phyloP scores from a whole-genome alignment of 495 filamentous ascomycete species.

The Hypoxylon fragiforme region DNA sequence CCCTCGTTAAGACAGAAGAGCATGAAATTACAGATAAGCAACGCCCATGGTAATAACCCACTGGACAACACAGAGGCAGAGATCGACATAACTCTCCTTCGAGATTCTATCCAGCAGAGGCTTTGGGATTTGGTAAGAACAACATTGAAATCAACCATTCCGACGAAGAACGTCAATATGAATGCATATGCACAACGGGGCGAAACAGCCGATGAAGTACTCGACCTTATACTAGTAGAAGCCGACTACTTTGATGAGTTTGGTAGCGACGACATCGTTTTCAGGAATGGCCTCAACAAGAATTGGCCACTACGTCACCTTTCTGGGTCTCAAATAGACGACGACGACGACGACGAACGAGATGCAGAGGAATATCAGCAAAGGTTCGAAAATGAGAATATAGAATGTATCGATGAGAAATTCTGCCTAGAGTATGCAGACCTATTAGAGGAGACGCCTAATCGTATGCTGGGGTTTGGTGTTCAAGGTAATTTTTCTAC shows the following conservation, averaged over 20 bases:
- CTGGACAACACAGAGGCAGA: not conserved
- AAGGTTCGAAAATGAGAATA: not conserved
- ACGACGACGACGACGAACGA: not conserved
- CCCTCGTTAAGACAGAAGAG: conserved; percentile 26
- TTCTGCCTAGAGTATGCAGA: not conserved
- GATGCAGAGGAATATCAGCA: not conserved
- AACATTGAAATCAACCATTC: conserved; percentile 21
- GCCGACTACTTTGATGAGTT: not conserved
- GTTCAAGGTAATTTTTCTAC: not conserved
- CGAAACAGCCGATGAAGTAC: not conserved
- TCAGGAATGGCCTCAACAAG: not conserved
- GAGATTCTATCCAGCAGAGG: conserved; percentile 13
- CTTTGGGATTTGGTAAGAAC: conserved; percentile 33
- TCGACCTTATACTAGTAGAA: not conserved
- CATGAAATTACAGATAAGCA: conserved; percentile 5
- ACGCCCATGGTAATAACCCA: not conserved
- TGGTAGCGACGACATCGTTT: not conserved
- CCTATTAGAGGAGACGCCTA: not conserved
- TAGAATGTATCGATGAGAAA: not conserved
- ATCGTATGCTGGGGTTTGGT: not conserved
- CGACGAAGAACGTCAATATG: conserved; percentile 5
- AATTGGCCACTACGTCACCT: not conserved
- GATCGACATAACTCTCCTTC: not conserved
- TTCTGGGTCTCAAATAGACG: not conserved
- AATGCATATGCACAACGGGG: not conserved